Base-by-base conservation (phyloP, 2,329 filamentous ascomycete genomes). In the Fusarium napiforme region DNA sequence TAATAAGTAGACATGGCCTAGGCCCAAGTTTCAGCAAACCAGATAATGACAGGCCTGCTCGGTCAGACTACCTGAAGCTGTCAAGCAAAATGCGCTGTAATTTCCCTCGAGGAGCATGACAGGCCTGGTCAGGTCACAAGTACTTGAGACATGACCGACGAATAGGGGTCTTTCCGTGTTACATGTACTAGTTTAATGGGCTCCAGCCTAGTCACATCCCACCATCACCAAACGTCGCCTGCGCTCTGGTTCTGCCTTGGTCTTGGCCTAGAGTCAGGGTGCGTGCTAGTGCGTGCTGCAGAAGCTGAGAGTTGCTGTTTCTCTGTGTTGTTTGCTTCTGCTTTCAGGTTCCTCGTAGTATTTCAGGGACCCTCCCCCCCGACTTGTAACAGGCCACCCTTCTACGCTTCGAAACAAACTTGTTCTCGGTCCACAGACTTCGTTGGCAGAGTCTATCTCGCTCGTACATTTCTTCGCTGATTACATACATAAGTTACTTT, bases 361-460 rank as follows among this genome's bases (percentile, higher is more conserved):
- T 74, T 78, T 78, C 67, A 78, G 67, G 64, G 67, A 65, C 66
- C 57, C 26, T 50, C 63, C 71, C 73, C 72, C 71, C 72, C 64
- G 30, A 43, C 37, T 64, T 52, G 32, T 60, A 59, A 64, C 64
- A 42, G 23, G 52, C 60, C 60, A 71, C 74, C 71, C 67, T 75
- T 71, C 49, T 74, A 72, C 67, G 59, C 62, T 68, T 72, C 65
- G 66, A 64, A 73, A 76, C 69, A 71, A 68, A 68, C 69, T 71
- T 72, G 69, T 69, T 71, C 71, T 69, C 68, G 71, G 69, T 69
- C 75, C 80, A 73, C 69, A 77, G 81, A 81, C 87, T 88, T 88
- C 87, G 87, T 88, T 88, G 87, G 87, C 87, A 88, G 85, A 88
- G 87, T 87, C 85, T 83, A 72, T 53, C 55, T 58, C 72, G 75